phyloP scores from a whole-genome alignment of 768 basidiomycete species.

The Serendipita indica region DNA sequence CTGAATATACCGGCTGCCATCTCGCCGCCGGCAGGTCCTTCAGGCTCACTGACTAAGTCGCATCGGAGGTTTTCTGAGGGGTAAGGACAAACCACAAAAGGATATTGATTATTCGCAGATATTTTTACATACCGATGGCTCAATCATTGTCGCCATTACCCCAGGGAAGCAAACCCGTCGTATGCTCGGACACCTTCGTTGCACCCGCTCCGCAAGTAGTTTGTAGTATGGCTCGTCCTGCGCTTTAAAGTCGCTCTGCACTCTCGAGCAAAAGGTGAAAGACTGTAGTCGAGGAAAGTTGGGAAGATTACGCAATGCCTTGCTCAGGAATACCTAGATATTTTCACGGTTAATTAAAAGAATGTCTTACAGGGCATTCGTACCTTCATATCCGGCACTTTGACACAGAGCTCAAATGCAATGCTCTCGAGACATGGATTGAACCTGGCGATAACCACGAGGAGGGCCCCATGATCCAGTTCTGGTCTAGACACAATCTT shows the following conservation, averaged over 20 bases:
- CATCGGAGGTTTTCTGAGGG: too few species aligned
- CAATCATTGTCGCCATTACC: background rate
- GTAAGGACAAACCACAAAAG: too few species aligned
- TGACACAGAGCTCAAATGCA: slow-evolving; percentile 4
- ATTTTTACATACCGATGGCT: too few species aligned
- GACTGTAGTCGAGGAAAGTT: background rate
- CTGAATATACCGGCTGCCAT: too few species aligned
- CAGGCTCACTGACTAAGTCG: too few species aligned
- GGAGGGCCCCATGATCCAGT: background rate
- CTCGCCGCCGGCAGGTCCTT: too few species aligned
- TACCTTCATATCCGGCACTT: background rate
- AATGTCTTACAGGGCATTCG: background rate
- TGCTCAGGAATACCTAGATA: background rate
- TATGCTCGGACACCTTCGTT: background rate
- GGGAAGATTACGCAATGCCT: background rate
- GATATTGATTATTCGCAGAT: too few species aligned
- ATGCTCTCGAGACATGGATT: background rate
- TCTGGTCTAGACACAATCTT: slow-evolving; percentile 7
- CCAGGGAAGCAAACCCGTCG: slow-evolving; percentile 1
- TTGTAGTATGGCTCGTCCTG: background rate
- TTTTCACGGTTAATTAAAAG: background rate
- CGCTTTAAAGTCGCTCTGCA: background rate
- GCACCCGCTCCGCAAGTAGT: background rate
- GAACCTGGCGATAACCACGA: background rate
- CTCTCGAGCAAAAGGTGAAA: background rate